Conservation (phyloP, 176 grass and related monocot genomes). For the Aegilops bicornis region DNA sequence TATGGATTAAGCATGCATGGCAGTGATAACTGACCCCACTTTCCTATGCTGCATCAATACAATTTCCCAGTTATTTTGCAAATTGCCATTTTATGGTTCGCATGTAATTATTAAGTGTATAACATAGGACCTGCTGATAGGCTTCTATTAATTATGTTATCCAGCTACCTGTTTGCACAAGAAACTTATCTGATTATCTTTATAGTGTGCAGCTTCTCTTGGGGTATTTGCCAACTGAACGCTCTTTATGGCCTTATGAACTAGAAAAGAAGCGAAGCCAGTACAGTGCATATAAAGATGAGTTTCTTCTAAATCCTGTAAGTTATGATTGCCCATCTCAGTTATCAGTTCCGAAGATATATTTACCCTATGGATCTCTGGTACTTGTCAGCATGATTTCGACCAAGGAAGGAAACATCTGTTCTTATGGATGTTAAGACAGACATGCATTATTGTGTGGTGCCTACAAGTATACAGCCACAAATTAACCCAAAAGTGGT, state of each 20-base stretch:
- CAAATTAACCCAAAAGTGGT: background rate
- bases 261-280: slow-evolving; percentile 84
- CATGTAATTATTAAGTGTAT: background rate
- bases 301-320: slow-evolving; percentile 90
- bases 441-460: background rate
- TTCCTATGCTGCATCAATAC: background rate
- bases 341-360: slow-evolving; percentile 10
- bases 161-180: background rate
- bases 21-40: background rate
- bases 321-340: slow-evolving; percentile 32
- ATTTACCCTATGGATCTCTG: background rate
- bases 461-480: background rate
- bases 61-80: background rate
- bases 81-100: background rate
- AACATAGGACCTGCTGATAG: slow-evolving; percentile 1
- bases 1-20: background rate
- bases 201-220: slow-evolving; percentile 98
- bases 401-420: background rate
- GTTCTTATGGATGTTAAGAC: background rate
- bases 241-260: slow-evolving; percentile 70
- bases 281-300: slow-evolving; percentile 78
- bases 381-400: background rate
- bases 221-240: slow-evolving; percentile 91
- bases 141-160: slow-evolving; percentile 6
- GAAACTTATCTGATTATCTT: slow-evolving; percentile 75